Conservation (phyloP, 805 yeast species). For the Zygosaccharomyces lentus region DNA sequence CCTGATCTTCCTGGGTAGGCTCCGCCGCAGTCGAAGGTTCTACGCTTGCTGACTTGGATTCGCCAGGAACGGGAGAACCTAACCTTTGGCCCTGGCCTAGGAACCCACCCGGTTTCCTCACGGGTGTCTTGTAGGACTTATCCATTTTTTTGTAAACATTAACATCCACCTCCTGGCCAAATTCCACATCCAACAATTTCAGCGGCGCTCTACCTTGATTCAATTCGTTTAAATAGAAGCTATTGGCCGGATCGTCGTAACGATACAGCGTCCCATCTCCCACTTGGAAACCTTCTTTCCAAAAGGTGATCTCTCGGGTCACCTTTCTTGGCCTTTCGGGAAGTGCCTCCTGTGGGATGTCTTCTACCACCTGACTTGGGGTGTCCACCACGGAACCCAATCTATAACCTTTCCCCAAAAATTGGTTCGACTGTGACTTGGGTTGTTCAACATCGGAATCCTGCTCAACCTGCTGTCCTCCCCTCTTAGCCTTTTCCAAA, state of each 20-base stretch:
- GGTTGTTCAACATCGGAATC: slow-evolving; percentile 23
- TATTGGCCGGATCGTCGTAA: slow-evolving; percentile 91
- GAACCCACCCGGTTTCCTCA: slow-evolving; percentile 59
- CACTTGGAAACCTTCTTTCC: slow-evolving; percentile 95
- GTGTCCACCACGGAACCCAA: slow-evolving; percentile 37
- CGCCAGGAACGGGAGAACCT: slow-evolving; percentile 88
- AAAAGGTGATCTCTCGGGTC: slow-evolving; percentile 79
- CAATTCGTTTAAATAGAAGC: slow-evolving; percentile 69
- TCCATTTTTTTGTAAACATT: slow-evolving; percentile 75
- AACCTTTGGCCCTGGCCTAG: slow-evolving; percentile 76
- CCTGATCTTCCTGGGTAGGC: slow-evolving; percentile 18
- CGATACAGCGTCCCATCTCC: slow-evolving; percentile 85
- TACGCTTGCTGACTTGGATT: slow-evolving; percentile 32
- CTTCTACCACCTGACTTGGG: slow-evolving; percentile 35
- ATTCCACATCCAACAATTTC: slow-evolving; percentile 70
- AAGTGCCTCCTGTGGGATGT: slow-evolving; percentile 32
- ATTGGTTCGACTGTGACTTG: slow-evolving; percentile 32
- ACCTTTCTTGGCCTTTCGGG: slow-evolving; percentile 46
- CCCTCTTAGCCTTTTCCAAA: slow-evolving; percentile 63
- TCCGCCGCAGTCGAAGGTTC: slow-evolving; percentile 19
- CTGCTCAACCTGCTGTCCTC: slow-evolving; percentile 46
- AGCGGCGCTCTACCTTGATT: slow-evolving; percentile 90
- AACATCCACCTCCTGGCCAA: slow-evolving; percentile 92
- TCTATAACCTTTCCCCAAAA: slow-evolving; percentile 40
- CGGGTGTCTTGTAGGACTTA: slow-evolving; percentile 75